These are phyloP conservation scores for Rhamnella rubrinervis DNA, from an alignment of 331 rosid species.

Conservation along the genomic window DNA sequence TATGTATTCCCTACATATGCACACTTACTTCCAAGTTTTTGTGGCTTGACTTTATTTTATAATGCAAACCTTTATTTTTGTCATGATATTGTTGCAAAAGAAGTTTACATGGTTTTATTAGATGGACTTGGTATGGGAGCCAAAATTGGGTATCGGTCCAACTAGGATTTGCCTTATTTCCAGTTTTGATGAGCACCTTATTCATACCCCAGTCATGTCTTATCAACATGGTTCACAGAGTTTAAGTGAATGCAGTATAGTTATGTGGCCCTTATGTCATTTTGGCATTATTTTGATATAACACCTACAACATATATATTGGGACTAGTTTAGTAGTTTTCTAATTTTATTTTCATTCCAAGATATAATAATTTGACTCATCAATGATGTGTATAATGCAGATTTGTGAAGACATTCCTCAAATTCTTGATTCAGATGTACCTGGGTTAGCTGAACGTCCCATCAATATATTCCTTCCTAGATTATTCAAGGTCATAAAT, in stretches of 20 bases:
- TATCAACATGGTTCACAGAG: too few relatives aligned
- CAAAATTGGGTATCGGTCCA: too few relatives aligned
- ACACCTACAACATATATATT: neutral
- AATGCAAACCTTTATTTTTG: neutral
- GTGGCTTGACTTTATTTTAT: neutral
- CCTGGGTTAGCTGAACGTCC: conserved; percentile 98
- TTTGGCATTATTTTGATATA: too few relatives aligned
- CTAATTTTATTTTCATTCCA: neutral
- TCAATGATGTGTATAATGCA: conserved; percentile 26
- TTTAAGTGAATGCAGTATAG: too few relatives aligned
- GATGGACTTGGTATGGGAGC: neutral
- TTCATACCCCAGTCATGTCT: too few relatives aligned
- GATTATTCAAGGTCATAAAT: conserved; percentile 68
- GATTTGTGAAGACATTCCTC: conserved; percentile 99
- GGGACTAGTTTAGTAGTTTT: neutral
- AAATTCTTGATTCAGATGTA: conserved; percentile 85
- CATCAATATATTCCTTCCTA: conserved; percentile 81
- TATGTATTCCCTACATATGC: too few relatives aligned
- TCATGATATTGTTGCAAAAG: neutral
- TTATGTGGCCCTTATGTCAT: too few relatives aligned
- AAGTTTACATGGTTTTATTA: neutral
- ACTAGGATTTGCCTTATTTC: too few relatives aligned
- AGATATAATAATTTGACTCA: neutral
- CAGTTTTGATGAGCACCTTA: too few relatives aligned
- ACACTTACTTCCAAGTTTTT: too few relatives aligned